Evolutionary conservation across 495 filamentous ascomycete species (phyloP), one percentile per base, ranked within the genome.

Genomic region (Hyaloscypha bicolor): DNA sequence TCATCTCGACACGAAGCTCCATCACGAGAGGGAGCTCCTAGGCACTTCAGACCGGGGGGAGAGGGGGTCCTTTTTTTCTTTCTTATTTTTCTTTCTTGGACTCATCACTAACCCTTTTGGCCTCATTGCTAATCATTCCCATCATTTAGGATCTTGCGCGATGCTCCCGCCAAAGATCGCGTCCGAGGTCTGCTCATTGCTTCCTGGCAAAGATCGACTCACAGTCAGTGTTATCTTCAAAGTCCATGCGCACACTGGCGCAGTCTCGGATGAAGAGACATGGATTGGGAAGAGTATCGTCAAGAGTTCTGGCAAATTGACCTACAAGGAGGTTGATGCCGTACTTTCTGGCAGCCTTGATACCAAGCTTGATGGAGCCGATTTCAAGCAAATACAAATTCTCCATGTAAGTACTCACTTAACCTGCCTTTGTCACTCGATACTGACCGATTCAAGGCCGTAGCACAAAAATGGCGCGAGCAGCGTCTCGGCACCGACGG

Each of bases 251-350:
- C 81, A 88, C 56, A 93, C 87, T 63, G 93, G 93, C 53, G 86
- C 83, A 35, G 85, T 97, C 57, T 82, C 90, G 63, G 88, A 93
- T 59, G 90, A 94, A 61, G 90, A 93, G 52, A 89, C 89, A 16
- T 99, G 94, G 94, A 88, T 97, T 74, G 95, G 96, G 64, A 97
- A 97, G 80, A 86, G 89, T 76, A 87, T 98, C 56, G 90, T 97
- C 76, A 95, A 94, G 86, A 97, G 93, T 79, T 83, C 85, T 66
- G 93, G 89, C 70, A 95, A 90, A 77, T 78, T 99, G 55, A 85
- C 88, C 58, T 93, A 97, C 61, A 88, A 90, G 29, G 88, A 97
- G 66, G 91, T 97, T 22, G 93, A 98, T 75, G 82, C 89, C 16
- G 85, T 94, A 31, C 83, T 97, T 53, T 82, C 83, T 56, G 88